phyloP scores from a whole-genome alignment of 192 early-diverging fungal genomes.

The Geranomyces variabilis region DNA sequence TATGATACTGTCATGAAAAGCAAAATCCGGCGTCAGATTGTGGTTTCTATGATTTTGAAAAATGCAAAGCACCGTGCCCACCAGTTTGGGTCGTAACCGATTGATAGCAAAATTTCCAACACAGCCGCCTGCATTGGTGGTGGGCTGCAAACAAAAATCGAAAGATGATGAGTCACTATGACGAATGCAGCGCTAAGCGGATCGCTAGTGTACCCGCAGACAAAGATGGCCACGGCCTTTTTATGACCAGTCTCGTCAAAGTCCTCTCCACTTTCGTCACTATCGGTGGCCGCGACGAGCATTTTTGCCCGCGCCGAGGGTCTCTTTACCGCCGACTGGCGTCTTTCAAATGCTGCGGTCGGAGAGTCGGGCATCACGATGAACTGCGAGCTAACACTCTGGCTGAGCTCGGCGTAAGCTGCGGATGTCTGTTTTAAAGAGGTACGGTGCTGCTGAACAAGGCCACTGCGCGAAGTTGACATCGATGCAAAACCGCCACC shows the following conservation, averaged over 20 bases:
- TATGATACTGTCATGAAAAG: too few species aligned
- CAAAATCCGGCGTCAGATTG: too few species aligned
- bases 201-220: not conserved
- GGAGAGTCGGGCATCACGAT: not conserved
- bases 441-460: not conserved
- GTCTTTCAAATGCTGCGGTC: not conserved
- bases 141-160: not conserved
- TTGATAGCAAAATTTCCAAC: not conserved
- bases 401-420: constrained; percentile 5
- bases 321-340: not conserved
- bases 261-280: constrained; percentile 1
- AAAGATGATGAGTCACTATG: not conserved
- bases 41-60: too few species aligned
- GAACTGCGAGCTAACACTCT: not conserved
- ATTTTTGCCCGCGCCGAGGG: not conserved
- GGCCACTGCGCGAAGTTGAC: not conserved
- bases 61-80: too few species aligned
- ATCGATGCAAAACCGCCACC: not conserved
- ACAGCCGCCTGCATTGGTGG: constrained; percentile 2
- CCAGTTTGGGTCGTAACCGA: constrained; percentile 6
- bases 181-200: not conserved
- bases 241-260: not conserved
- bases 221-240: constrained; percentile 10
- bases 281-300: not conserved
- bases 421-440: not conserved